Conservation (phyloP, 2,329 filamentous ascomycete genomes). For the Nectriaceae sp. region DNA sequence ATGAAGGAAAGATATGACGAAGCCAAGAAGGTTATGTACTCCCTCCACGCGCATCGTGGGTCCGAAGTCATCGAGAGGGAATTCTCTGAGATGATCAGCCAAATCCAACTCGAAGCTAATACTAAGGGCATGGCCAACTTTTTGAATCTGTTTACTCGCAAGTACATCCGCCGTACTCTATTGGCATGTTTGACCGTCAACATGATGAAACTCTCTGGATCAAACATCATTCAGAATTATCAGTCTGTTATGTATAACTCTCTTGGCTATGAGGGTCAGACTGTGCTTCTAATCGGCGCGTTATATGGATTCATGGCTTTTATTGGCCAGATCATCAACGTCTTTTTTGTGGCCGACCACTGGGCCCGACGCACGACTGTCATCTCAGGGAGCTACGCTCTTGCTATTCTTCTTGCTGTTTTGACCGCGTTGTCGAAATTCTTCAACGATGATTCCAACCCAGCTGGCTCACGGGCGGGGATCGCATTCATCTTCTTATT, state of each 20-base stretch:
- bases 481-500: conserved; percentile 37
- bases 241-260: conserved; percentile 40
- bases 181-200: conserved; percentile 32
- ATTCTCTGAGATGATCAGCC: not conserved
- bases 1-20: conserved; percentile 12
- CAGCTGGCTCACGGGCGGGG: conserved; percentile 24
- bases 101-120: not conserved
- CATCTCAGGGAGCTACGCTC: conserved; percentile 15
- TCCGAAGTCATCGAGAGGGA: no score
- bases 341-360: conserved; percentile 29
- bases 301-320: conserved; percentile 40
- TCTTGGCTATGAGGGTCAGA: conserved; percentile 49
- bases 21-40: no score
- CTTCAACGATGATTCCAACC: conserved; percentile 13
- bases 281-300: conserved; percentile 49
- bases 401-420: conserved; percentile 23
- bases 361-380: conserved; percentile 26
- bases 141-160: conserved; percentile 25
- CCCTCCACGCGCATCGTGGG: no score
- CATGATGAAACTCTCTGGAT: conserved; percentile 33
- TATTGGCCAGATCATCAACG: conserved; percentile 31
- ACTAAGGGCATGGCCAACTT: not conserved
- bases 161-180: conserved; percentile 30
- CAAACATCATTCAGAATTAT: conserved; percentile 35
- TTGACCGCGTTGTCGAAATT: conserved; percentile 28